These are phyloP conservation scores for Trichoderma citrinoviride DNA, from an alignment of 2,329 filamentous ascomycete species.

Conservation along the genomic window DNA sequence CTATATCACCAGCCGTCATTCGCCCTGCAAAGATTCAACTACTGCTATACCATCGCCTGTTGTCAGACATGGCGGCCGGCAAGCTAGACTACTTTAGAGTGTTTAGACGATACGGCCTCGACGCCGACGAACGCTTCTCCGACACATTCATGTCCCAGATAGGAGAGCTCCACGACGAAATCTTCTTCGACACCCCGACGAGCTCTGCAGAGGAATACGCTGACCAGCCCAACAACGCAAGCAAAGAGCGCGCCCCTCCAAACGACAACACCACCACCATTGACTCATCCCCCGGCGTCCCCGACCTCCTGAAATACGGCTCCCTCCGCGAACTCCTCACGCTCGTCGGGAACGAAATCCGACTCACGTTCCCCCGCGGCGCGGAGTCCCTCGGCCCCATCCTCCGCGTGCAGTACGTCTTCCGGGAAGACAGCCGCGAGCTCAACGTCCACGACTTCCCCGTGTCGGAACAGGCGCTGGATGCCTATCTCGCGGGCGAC, in stretches of 20 bases:
- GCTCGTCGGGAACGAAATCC: conserved; percentile 47
- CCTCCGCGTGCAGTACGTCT: conserved; percentile 54
- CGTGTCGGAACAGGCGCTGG: conserved; percentile 63
- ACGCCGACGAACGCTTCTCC: conserved; percentile 66
- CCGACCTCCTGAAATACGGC: conserved; percentile 46
- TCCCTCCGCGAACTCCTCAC: conserved; percentile 48
- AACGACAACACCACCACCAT: background rate
- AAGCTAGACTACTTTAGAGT: conserved; percentile 67
- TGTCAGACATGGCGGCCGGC: conserved; percentile 72
- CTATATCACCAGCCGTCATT: conserved; percentile 63
- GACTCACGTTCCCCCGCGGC: conserved; percentile 52
- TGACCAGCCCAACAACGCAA: background rate
- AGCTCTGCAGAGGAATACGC: conserved; percentile 32
- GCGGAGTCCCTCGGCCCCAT: conserved; percentile 48
- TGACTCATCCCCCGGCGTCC: conserved; percentile 22
- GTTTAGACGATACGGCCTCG: conserved; percentile 68
- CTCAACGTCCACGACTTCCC: conserved; percentile 60
- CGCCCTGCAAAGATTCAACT: conserved; percentile 81
- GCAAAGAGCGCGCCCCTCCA: conserved; percentile 14
- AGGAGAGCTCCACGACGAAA: conserved; percentile 63
- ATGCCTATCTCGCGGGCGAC: conserved; percentile 64
- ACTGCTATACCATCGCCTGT: conserved; percentile 82
- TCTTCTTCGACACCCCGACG: conserved; percentile 52
- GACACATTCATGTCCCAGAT: conserved; percentile 77
- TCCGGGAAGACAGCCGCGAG: conserved; percentile 50